Conservation (phyloP, 768 basidiomycete species). For the Wakefieldia striispora region DNA sequence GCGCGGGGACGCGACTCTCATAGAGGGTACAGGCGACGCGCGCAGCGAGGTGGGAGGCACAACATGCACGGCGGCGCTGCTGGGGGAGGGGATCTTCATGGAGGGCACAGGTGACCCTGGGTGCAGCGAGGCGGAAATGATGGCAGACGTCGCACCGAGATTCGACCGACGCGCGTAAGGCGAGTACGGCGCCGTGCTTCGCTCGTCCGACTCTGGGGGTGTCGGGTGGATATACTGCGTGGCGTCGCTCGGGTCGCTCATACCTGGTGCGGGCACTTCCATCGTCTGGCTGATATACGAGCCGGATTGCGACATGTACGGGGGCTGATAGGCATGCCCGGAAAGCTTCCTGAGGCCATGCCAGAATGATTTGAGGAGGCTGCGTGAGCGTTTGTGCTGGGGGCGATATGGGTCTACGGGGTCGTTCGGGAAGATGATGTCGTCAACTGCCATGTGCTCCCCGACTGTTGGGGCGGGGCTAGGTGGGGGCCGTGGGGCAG, state of each 20-base stretch:
- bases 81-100: not conserved
- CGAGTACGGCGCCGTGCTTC: constrained; percentile 15
- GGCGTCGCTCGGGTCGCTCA: constrained; percentile 3
- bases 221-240: constrained; percentile 17
- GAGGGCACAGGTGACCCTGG: not conserved
- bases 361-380: constrained; percentile 31
- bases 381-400: constrained; percentile 1
- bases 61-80: no score
- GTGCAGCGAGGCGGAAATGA: constrained; percentile 1
- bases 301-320: constrained; percentile 1
- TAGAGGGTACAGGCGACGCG: constrained; percentile 4
- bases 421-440: constrained; percentile 1
- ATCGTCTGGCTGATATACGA: constrained; percentile 3
- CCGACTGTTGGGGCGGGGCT: constrained; percentile 29
- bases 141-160: not conserved
- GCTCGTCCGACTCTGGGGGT: constrained; percentile 19
- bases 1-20: not conserved
- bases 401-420: constrained; percentile 6
- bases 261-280: not conserved
- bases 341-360: constrained; percentile 32
- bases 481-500: constrained; percentile 9
- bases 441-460: constrained; percentile 30
- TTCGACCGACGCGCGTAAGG: constrained; percentile 9
- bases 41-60: not conserved
- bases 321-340: constrained; percentile 9